A percentile compares a stretch with the other conserved stretches of the same genome.
Conservation (phyloP, 1,284 basidiomycete genomes). For the Cryptococcus maquisensis region DNA sequence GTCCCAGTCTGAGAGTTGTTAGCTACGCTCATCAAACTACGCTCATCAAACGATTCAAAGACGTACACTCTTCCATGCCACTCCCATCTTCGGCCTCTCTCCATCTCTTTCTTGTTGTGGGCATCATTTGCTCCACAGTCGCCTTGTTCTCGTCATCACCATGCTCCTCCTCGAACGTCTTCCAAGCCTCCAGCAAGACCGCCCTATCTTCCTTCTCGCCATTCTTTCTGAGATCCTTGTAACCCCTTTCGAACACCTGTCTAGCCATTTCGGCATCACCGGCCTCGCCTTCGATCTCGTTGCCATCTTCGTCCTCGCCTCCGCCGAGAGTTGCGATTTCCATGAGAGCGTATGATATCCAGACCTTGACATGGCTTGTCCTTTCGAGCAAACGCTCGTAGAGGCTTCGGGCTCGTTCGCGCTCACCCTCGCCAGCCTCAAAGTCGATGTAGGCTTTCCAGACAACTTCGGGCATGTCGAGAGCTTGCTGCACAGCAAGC, state of each 20-base stretch:
- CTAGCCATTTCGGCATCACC: conserved; percentile 68
- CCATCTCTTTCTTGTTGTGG: conserved; percentile 79
- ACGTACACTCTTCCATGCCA: conserved; percentile 75
- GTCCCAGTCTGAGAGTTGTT: conserved; percentile 68
- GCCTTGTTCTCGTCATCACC: conserved; percentile 65
- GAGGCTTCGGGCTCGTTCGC: conserved; percentile 74
- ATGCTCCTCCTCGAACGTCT: conserved; percentile 75
- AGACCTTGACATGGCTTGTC: conserved; percentile 85
- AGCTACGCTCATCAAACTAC: background rate
- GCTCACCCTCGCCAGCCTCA: conserved; percentile 78
- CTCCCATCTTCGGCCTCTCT: conserved; percentile 76
- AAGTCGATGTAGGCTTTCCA: conserved; percentile 98
- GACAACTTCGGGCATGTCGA: conserved; percentile 97
- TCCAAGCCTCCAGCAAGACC: conserved; percentile 87
- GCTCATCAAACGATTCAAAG: background rate
- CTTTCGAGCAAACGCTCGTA: conserved; percentile 84
- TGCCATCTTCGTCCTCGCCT: conserved; percentile 69
- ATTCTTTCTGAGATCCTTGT: conserved; percentile 74
- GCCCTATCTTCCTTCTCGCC: conserved; percentile 87
- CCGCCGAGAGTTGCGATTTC: conserved; percentile 49
- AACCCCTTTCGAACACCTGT: conserved; percentile 76
- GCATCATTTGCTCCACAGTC: conserved; percentile 84
- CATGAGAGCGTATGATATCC: conserved; percentile 53
- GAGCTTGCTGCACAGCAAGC: conserved; percentile 85
- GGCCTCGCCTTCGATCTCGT: conserved; percentile 62